These are phyloP conservation scores for Trifolium repens DNA, from an alignment of 306 rosid species.

Conservation along the genomic window DNA sequence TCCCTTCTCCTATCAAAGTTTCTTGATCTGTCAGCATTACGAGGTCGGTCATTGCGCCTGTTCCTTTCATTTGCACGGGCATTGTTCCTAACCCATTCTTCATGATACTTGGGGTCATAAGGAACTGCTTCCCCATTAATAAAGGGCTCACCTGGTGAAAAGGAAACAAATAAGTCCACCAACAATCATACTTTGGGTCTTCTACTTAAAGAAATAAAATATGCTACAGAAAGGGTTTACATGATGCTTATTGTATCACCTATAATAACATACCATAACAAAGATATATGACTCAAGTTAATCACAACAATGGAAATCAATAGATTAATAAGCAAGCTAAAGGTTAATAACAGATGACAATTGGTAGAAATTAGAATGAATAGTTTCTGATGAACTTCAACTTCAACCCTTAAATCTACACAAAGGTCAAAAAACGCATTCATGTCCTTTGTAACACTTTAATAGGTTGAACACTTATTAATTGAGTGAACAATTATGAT, in stretches of 20 bases:
- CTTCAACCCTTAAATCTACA: neutral
- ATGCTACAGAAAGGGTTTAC: slow-evolving; percentile 3
- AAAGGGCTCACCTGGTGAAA: slow-evolving; percentile 85
- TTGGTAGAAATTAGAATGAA: neutral
- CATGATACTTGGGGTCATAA: slow-evolving; percentile 90
- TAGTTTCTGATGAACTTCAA: neutral
- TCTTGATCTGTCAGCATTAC: slow-evolving; percentile 77
- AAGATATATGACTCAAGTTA: neutral
- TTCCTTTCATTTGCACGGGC: slow-evolving; percentile 92
- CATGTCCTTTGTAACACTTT: neutral
- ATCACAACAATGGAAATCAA: neutral
- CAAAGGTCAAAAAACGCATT: neutral
- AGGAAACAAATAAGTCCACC: slow-evolving; percentile 29
- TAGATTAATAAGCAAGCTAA: neutral
- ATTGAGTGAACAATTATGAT: neutral
- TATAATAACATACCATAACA: neutral
- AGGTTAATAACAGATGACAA: neutral
- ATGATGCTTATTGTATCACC: neutral
- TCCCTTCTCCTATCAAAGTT: slow-evolving; percentile 93
- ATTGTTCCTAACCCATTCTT: slow-evolving; percentile 94
- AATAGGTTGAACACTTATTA: neutral
- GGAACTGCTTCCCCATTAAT: slow-evolving; percentile 91
- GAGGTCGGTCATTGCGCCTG: slow-evolving; percentile 91
- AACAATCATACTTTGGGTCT: neutral
- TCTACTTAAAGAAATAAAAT: slow-evolving; percentile 1